Conservation (phyloP, 2,329 filamentous ascomycete species). For the Aureobasidium sp. region DNA sequence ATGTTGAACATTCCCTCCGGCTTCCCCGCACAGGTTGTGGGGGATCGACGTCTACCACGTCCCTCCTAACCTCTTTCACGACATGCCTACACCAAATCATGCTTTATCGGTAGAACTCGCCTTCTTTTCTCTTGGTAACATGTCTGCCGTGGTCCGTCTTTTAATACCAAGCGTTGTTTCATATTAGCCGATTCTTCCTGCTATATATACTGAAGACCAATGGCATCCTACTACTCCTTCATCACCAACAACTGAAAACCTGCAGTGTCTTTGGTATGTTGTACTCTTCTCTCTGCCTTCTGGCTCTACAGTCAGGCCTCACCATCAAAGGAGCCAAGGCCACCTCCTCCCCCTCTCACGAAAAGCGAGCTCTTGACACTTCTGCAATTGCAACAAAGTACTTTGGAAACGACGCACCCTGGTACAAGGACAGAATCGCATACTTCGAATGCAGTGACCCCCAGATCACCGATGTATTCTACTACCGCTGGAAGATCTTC, state of each 20-base stretch:
- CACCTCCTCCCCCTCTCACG: neutral
- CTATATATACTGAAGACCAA: neutral
- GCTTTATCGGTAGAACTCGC: neutral
- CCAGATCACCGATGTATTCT: conserved; percentile 35
- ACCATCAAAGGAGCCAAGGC: neutral
- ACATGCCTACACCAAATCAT: neutral
- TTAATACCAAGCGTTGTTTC: neutral
- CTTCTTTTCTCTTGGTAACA: neutral
- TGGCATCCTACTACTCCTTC: neutral
- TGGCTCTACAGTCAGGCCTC: neutral
- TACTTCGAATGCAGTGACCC: conserved; percentile 33
- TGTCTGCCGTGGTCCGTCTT: neutral
- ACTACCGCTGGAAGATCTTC: conserved; percentile 39
- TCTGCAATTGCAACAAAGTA: conserved; percentile 17
- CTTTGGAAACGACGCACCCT: conserved; percentile 34
- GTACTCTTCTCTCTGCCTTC: neutral
- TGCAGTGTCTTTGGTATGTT: neutral
- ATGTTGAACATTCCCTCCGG: neutral
- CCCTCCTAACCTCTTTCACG: neutral
- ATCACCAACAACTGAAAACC: neutral
- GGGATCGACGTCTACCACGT: neutral
- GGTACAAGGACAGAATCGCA: conserved; percentile 32
- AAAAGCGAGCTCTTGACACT: neutral
- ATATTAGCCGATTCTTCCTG: neutral
- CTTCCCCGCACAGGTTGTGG: neutral